These are phyloP conservation scores for Podaxis mareebaensis DNA, from an alignment of 768 basidiomycete genomes.

Conservation along the genomic window DNA sequence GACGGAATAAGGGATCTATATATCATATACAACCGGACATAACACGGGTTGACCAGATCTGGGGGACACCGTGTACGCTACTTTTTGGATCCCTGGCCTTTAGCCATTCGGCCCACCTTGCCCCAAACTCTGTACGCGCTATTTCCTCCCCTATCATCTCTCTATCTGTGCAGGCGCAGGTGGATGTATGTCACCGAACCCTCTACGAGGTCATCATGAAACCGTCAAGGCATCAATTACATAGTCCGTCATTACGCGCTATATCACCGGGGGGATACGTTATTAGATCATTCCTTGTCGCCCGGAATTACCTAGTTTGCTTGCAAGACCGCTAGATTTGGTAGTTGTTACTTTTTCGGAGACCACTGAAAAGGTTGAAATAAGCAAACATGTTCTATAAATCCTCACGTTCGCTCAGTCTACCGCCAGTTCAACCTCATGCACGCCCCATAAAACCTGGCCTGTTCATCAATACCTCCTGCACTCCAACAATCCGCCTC, in stretches of 20 bases:
- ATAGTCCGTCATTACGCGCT: no score
- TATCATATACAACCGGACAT: slow-evolving; percentile 21
- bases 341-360: slow-evolving; percentile 39
- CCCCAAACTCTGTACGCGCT: neutral
- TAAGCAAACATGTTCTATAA: no score
- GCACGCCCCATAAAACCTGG: no score
- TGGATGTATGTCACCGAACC: no score
- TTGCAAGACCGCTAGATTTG: slow-evolving; percentile 31
- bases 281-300: slow-evolving; percentile 33
- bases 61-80: slow-evolving; percentile 15
- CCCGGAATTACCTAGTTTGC: slow-evolving; percentile 38
- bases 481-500: no score
- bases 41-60: slow-evolving; percentile 22
- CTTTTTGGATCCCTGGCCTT: slow-evolving; percentile 11
- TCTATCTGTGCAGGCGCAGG: no score
- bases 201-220: no score
- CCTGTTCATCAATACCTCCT: no score
- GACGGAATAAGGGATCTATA: slow-evolving; percentile 10
- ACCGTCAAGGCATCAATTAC: no score
- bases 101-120: neutral
- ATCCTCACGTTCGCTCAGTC: no score
- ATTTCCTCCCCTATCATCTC: neutral
- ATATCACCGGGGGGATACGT: no score
- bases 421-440: no score
- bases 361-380: slow-evolving; percentile 25